phyloP scores from a whole-genome alignment of 192 early-diverging fungal species.

The Gonapodya sp. region DNA sequence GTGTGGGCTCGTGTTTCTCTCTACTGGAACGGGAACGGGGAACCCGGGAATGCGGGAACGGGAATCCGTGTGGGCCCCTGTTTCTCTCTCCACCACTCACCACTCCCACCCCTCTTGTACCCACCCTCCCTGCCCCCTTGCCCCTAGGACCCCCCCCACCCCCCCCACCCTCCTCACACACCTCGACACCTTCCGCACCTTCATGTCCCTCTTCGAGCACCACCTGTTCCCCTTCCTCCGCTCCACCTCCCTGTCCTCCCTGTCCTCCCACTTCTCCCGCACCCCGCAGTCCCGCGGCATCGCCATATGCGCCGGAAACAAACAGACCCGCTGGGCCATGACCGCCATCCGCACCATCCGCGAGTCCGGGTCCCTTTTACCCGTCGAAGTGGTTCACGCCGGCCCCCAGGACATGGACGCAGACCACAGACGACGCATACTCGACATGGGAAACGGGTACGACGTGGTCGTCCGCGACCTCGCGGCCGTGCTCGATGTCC shows the following conservation, averaged over 20 bases:
- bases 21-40: neutral
- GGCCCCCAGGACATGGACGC: neutral
- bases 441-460: neutral
- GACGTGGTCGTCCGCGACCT: constrained; percentile 15
- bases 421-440: neutral
- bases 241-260: neutral
- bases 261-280: neutral
- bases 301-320: neutral
- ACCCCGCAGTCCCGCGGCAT: neutral
- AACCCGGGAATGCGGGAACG: no score
- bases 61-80: neutral
- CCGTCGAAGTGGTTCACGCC: neutral
- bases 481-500: constrained; percentile 25
- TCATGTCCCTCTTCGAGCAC: neutral
- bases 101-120: no score
- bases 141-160: neutral
- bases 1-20: neutral
- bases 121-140: no score
- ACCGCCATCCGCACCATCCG: neutral
- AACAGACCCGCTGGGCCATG: neutral
- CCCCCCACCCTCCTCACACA: neutral
- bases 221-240: neutral
- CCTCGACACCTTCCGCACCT: neutral
- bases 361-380: neutral
- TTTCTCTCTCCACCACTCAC: neutral